Percentiles rank a stretch among this genome's conserved stretches.
Evolutionary conservation across 495 filamentous ascomycete genomes (phyloP).

Genomic region (Ramalina intermedia): DNA sequence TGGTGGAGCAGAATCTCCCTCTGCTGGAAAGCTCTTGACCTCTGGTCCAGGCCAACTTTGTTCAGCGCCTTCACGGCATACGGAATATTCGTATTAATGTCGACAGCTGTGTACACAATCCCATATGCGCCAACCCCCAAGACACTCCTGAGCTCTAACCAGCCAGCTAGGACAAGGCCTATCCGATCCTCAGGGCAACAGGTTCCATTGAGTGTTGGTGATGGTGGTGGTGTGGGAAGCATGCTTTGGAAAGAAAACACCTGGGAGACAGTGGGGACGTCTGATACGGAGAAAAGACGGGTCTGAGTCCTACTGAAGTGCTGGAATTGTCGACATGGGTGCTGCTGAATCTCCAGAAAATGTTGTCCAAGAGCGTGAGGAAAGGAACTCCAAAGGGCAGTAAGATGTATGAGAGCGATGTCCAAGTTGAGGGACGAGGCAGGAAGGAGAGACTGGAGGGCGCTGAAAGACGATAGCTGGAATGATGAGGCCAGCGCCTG

Average conservation of each 20-base stretch:
- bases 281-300: background rate
- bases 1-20: conserved; percentile 88
- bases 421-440: no score
- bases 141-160: conserved; percentile 69
- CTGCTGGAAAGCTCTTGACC: conserved; percentile 82
- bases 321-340: background rate
- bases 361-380: background rate
- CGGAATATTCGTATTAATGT: conserved; percentile 62
- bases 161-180: conserved; percentile 68
- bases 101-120: conserved; percentile 86
- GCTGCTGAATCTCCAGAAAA: background rate
- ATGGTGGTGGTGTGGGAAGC: conserved; percentile 46
- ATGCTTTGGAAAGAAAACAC: conserved; percentile 8
- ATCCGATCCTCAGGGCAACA: conserved; percentile 69
- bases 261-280: conserved; percentile 4
- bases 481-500: conserved; percentile 1
- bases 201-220: conserved; percentile 36
- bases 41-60: conserved; percentile 75
- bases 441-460: no score
- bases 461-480: no score
- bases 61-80: conserved; percentile 97
- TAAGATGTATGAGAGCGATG: no score
- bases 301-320: no score
- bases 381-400: background rate
- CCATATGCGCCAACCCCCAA: conserved; percentile 93